Base-by-base conservation (phyloP, 2,329 filamentous ascomycete species). In the Colletotrichum incanum region DNA sequence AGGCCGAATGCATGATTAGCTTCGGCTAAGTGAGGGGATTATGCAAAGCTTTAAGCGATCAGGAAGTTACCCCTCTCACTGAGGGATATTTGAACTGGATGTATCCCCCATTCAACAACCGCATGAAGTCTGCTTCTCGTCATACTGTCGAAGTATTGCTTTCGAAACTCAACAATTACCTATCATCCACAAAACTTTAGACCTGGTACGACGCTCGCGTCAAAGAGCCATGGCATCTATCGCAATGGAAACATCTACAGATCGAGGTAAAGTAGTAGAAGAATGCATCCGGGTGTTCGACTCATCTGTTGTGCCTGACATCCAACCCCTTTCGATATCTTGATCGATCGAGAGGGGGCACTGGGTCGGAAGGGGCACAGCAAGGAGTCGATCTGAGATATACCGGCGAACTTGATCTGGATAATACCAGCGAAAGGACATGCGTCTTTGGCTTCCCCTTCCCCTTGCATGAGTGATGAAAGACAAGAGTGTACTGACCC, bases 381-480 rank as follows among this genome's bases (percentile, higher is more conserved):
- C 75, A 76, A 77, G 75, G 77, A 77, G 76, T 78, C 79, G 81
- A 80, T 92, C 91, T 93, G 91, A 93, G 91, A 93, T 89, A 93
- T 92, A 93, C 91, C 91, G 91, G 86, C 85, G 88, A 93, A 94
- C 92, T 94, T 94, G 92, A 93, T 93, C 91, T 93, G 91, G 90
- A 91, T 92, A 93, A 93, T 93, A 88, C 91, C 91, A 93, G 92
- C 92, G 93, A 92, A 94, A 94, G 92, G 90, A 94, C 90, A 92
- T 94, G 92, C 92, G 92, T 92, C 89, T 90, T 90, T 87, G 84
- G 78, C 75, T 81, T 80, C 81, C 79, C 78, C 78, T 79, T 71
- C 69, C 77, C 79, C 77, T 73, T 74, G 75, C 71, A 73, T 69
- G 34, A 70, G 65, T 66, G 56, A 71, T 66, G 67, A 76, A 71